Base-by-base conservation (phyloP, 495 filamentous ascomycete species). In the Penicillium flavigenum region DNA sequence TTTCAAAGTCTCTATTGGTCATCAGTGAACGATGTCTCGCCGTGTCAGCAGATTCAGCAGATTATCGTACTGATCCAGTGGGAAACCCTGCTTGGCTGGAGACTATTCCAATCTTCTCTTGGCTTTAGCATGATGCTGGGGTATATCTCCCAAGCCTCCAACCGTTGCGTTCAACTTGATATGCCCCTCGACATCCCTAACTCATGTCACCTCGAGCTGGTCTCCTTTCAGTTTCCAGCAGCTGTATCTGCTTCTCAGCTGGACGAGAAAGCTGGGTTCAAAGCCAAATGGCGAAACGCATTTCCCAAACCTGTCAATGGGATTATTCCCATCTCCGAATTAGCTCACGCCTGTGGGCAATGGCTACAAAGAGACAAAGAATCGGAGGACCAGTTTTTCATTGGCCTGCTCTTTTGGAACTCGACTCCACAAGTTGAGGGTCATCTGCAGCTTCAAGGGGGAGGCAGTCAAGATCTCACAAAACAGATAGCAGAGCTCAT, bases 91-190 rank as follows among this genome's bases (percentile, higher is more conserved):
- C 50, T 24, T 47, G 50, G 36, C n/a, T 59, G 57, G 57, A 49
- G 54, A 24, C 43, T 47, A 31, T 59, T 59, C 20, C 57, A 59
- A 31, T 41, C 12, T n/a, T 54, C 50, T 20, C 49, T 59, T n/a
- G 50, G 50, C 6, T 59, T 59, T 31, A 59, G 50, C 41, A 54
- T 59, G 50, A 54, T 59, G 57, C 50, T 59, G 19, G 57, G 57
- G 24, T 59, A 59, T 47, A 59, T 59, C 10, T 27, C 44, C 45
- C 17, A 47, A 19, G 38, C 45, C 29, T 54, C 32, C 26, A 59
- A 59, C 17, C 22, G 22, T 24, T 24, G 22, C 50, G 57, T 59
- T 19, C 57, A 59, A 38, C 29, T 47, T 38, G 22, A 9, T 54
- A 19, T 54, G 14, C 50, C 50, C 16, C 7, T 45, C 11, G 51